Base-by-base conservation (phyloP, 164 flowering plant species). In the Amborella trichopoda region DNA sequence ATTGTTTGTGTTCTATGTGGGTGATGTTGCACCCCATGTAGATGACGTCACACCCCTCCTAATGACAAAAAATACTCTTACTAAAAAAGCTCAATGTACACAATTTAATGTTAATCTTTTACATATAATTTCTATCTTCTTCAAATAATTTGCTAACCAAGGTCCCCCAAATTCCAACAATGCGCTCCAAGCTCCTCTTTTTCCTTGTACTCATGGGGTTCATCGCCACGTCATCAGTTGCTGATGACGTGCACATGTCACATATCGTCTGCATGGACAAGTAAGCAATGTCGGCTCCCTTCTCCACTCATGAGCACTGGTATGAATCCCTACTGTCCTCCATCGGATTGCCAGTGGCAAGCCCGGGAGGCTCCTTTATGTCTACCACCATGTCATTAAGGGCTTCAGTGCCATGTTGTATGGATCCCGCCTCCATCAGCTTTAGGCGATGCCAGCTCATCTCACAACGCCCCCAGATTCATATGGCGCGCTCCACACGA, bases 361-460 rank as follows among this genome's bases (percentile, higher is more conserved):
- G 17, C 16, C 11, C 8, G 17, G 52, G 2, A n/a, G 24, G 5
- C 32, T 59, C 23, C 32, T 59, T 20, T 60, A 60, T 44, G 33
- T 59, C 16, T 63, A 68, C 21, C 58, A 22, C 44, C 63, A 62
- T 40, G 59, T 51, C 27, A 54, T 67, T 49, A 58, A 66, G 30
- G 66, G 66, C 19, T 61, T 58, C 25, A 62, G 59, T 20, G 59
- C 56, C 23, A 42, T 36, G 19, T 55, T 62, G 17, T 22, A 58
- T 6, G 38, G 44, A n/a, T 46, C 57, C 28, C 51, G 60, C 37
- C 44, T 68, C 18, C 24, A 45, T 1, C 26, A 55, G 48, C 32
- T 68, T 2, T 40, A 63, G 44, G 60, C 44, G 11, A 27, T 50
- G 20, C 62, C 57, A 8, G 65, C 53, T 33, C 52, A 54, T 32